A percentile compares a stretch with the other conserved stretches of the same genome.
These are phyloP conservation scores for Aspergillus sp. DNA, from an alignment of 2,329 filamentous ascomycete species.

Conservation along the genomic window DNA sequence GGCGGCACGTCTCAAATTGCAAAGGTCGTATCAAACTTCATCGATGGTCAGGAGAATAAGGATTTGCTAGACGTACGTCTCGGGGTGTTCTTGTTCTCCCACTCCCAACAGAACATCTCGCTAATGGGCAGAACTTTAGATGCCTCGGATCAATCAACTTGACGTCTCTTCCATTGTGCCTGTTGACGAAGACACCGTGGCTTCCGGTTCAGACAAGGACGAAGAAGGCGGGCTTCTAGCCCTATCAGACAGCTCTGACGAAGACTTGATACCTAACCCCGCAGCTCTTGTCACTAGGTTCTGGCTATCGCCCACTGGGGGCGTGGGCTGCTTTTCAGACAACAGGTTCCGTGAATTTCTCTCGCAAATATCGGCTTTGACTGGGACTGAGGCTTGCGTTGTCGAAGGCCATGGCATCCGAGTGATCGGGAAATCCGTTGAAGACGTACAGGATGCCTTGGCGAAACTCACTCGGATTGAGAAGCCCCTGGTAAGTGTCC, in stretches of 20 bases:
- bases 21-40: slow-evolving; percentile 22
- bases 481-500: slow-evolving; percentile 27
- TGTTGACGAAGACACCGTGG: slow-evolving; percentile 6
- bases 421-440: slow-evolving; percentile 25
- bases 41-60: slow-evolving; percentile 34
- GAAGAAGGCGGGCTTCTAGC: slow-evolving; percentile 13
- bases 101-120: neutral
- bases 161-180: slow-evolving; percentile 20
- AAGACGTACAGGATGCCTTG: slow-evolving; percentile 33
- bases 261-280: slow-evolving; percentile 17
- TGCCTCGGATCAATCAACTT: slow-evolving; percentile 31
- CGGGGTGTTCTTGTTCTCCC: neutral
- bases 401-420: slow-evolving; percentile 27
- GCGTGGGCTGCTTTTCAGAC: slow-evolving; percentile 27
- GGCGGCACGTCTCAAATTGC: slow-evolving; percentile 16
- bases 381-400: slow-evolving; percentile 30
- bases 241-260: slow-evolving; percentile 21
- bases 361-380: slow-evolving; percentile 25
- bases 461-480: slow-evolving; percentile 31
- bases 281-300: slow-evolving; percentile 20
- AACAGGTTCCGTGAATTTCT: slow-evolving; percentile 24
- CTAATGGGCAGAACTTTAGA: slow-evolving; percentile 18
- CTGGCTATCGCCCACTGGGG: slow-evolving; percentile 27
- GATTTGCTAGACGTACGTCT: slow-evolving; percentile 36
- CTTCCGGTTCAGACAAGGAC: slow-evolving; percentile 1